A percentile compares a stretch with the other conserved stretches of the same genome.
Evolutionary conservation across 2,329 filamentous ascomycete genomes (phyloP).

Genomic region (Ophiosphaerella korrae): DNA sequence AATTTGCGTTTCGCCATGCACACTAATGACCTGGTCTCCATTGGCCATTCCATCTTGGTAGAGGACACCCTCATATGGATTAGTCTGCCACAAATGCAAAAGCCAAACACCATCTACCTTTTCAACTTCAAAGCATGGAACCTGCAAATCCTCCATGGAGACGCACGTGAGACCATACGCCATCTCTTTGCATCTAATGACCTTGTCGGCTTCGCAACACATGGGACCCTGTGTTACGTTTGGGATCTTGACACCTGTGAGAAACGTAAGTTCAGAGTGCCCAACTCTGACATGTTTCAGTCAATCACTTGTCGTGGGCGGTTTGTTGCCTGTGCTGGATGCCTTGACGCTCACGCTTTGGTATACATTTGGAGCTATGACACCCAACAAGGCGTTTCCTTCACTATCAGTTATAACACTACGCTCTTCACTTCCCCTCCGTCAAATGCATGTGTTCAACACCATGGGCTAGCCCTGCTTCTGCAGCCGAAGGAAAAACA

Average conservation of each 20-base stretch:
- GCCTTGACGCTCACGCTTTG: background rate
- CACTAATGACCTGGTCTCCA: background rate
- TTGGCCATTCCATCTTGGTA: constrained; percentile 4
- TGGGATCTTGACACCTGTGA: constrained; percentile 14
- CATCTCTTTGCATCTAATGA: constrained; percentile 25
- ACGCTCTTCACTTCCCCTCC: background rate
- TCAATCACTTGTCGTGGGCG: constrained; percentile 23
- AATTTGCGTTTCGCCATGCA: constrained; percentile 2
- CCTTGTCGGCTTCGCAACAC: constrained; percentile 29
- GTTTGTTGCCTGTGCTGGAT: constrained; percentile 28
- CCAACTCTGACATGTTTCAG: constrained; percentile 2
- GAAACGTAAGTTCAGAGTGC: constrained; percentile 28
- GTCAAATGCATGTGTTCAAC: background rate
- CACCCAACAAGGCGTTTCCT: constrained; percentile 24
- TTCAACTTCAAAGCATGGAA: constrained; percentile 31
- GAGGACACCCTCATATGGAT: constrained; percentile 25
- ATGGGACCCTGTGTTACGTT: constrained; percentile 24
- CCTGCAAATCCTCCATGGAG: constrained; percentile 10
- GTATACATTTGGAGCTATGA: constrained; percentile 41
- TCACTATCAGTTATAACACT: constrained; percentile 17
- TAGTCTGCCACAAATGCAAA: background rate
- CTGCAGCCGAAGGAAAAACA: constrained; percentile 18
- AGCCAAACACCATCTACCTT: constrained; percentile 15
- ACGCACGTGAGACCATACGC: constrained; percentile 29
- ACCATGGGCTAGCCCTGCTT: constrained; percentile 6